Evolutionary conservation across 352 stramenopile species (phyloP).

Genomic region (Pythium apleroticum): DNA sequence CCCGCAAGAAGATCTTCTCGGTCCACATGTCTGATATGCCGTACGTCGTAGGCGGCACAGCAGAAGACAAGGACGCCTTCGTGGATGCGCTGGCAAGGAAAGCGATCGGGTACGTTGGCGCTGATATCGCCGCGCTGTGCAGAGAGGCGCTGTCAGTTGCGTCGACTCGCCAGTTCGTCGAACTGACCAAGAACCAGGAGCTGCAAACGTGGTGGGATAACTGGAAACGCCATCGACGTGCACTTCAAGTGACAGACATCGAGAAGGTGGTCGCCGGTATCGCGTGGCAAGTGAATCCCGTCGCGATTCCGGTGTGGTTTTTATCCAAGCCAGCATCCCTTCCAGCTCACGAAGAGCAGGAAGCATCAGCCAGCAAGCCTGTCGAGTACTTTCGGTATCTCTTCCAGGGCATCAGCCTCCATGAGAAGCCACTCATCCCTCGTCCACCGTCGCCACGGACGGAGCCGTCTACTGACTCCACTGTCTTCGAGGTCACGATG

Average conservation of each 20-base stretch:
- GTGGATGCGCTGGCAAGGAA: conserved; percentile 42
- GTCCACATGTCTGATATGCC: conserved; percentile 53
- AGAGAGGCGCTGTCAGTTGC: conserved; percentile 70
- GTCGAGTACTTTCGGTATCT: conserved; percentile 53
- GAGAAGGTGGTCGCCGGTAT: conserved; percentile 44
- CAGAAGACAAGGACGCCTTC: conserved; percentile 31
- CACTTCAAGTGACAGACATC: conserved; percentile 42
- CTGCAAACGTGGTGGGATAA: conserved; percentile 58
- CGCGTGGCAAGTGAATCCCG: conserved; percentile 59
- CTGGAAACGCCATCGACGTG: conserved; percentile 47
- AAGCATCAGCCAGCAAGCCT: conserved; percentile 7
- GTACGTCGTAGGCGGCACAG: conserved; percentile 18
- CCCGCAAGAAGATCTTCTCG: conserved; percentile 63
- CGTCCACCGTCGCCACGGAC: neutral
- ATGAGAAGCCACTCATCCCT: neutral
- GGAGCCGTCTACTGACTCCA: neutral
- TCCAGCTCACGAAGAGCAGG: neutral
- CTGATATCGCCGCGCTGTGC: conserved; percentile 77
- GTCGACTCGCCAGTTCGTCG: conserved; percentile 63
- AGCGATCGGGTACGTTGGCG: conserved; percentile 75
- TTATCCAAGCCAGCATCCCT: conserved; percentile 33
- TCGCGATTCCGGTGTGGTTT: conserved; percentile 74
- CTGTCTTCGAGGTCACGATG: conserved; percentile 58
- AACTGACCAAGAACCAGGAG: conserved; percentile 45
- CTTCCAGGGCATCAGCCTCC: conserved; percentile 21